These are phyloP conservation scores for Stagonosporopsis chrysanthemi DNA, from an alignment of 2,329 filamentous ascomycete genomes.

Conservation along the genomic window DNA sequence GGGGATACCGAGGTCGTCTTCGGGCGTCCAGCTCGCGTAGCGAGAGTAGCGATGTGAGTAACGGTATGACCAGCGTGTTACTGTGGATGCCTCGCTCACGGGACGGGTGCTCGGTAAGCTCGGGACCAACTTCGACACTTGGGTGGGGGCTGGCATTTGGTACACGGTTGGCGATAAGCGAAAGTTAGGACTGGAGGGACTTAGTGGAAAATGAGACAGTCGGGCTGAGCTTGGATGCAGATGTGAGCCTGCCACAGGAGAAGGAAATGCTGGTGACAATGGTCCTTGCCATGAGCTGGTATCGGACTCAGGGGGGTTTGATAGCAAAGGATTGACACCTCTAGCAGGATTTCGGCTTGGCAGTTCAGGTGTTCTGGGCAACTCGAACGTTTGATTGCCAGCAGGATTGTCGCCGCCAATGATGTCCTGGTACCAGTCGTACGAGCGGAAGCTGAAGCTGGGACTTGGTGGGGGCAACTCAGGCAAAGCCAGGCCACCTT, in stretches of 20 bases:
- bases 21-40: conserved; percentile 13
- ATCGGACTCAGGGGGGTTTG: conserved; percentile 13
- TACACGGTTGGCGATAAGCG: conserved; percentile 33
- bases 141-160: conserved; percentile 21
- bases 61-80: not conserved
- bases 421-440: conserved; percentile 41
- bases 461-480: conserved; percentile 33
- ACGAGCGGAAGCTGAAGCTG: conserved; percentile 35
- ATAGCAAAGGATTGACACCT: conserved; percentile 24
- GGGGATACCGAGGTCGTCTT: conserved; percentile 12
- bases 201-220: conserved; percentile 11
- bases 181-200: conserved; percentile 29
- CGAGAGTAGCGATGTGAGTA: conserved; percentile 20
- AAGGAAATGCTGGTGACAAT: conserved; percentile 23
- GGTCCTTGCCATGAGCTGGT: conserved; percentile 22
- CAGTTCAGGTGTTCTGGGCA: conserved; percentile 5
- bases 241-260: conserved; percentile 18
- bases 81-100: conserved; percentile 19
- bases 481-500: conserved; percentile 25
- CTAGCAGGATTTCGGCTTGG: conserved; percentile 20
- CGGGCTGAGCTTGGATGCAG: conserved; percentile 30
- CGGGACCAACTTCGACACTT: conserved; percentile 14
- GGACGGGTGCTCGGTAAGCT: conserved; percentile 15
- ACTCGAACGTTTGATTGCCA: conserved; percentile 5
- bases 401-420: conserved; percentile 28